Percentiles rank a stretch among this genome's conserved stretches.
These are phyloP conservation scores for Lagenidium sp. DNA, from an alignment of 352 stramenopile genomes.

Conservation along the genomic window DNA sequence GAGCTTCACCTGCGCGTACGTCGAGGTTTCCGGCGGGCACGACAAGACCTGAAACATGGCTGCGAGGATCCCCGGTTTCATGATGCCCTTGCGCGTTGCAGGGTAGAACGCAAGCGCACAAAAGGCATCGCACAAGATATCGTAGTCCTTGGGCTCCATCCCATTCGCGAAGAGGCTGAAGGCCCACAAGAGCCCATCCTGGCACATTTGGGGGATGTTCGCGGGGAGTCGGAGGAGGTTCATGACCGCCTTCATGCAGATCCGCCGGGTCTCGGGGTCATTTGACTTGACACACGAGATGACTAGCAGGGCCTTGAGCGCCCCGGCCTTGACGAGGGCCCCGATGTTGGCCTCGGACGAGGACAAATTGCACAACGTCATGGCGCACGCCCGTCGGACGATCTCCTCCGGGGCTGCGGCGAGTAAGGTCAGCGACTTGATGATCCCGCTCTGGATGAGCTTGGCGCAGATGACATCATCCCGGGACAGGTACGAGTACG, in stretches of 20 bases:
- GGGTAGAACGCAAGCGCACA: conserved; percentile 47
- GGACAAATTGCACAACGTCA: conserved; percentile 91
- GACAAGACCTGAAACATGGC: conserved; percentile 35
- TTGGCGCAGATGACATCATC: conserved; percentile 30
- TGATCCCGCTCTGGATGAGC: conserved; percentile 47
- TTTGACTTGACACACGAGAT: conserved; percentile 79
- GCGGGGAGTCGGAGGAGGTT: conserved; percentile 42
- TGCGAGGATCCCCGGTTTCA: conserved; percentile 28
- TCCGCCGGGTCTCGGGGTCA: conserved; percentile 56
- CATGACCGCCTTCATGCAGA: conserved; percentile 63
- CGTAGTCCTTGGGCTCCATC: conserved; percentile 48
- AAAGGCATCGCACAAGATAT: conserved; percentile 58
- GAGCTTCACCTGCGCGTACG: conserved; percentile 25
- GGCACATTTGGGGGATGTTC: conserved; percentile 49
- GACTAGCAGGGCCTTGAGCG: conserved; percentile 83
- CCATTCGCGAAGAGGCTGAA: conserved; percentile 47
- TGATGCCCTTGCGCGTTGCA: conserved; percentile 28
- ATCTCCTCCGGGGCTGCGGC: conserved; percentile 59
- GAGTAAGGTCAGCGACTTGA: conserved; percentile 62
- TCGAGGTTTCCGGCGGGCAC: conserved; percentile 4
- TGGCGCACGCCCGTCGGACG: conserved; percentile 66
- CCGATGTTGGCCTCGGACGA: conserved; percentile 84
- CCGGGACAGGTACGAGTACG: conserved; percentile 51
- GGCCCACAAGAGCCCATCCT: conserved; percentile 63
- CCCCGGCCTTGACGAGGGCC: conserved; percentile 80